phyloP scores from a whole-genome alignment of 2,329 filamentous ascomycete species.

The Botrytis sinoallii region DNA sequence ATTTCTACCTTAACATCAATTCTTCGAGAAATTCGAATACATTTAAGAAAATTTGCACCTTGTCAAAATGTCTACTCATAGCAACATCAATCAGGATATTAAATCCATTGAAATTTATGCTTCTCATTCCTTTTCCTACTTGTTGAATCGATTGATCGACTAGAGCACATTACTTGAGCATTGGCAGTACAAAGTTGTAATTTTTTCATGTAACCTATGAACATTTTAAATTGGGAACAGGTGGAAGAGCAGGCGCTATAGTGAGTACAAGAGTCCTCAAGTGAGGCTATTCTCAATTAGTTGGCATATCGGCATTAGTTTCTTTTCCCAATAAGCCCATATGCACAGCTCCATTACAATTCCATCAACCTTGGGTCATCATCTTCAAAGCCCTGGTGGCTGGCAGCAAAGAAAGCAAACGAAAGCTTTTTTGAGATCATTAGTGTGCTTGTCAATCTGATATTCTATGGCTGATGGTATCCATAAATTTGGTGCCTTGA shows the following conservation, averaged over 20 bases:
- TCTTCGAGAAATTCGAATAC: neutral
- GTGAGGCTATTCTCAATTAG: neutral
- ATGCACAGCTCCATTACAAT: neutral
- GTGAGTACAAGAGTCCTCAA: neutral
- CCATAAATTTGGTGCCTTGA: too few relatives aligned
- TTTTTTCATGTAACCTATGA: neutral
- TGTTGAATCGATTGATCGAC: neutral
- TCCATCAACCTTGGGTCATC: neutral
- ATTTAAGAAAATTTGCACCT: neutral
- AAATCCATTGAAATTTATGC: neutral
- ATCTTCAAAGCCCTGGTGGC: too few relatives aligned
- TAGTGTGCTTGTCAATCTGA: neutral
- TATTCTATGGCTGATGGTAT: neutral
- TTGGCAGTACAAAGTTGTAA: neutral
- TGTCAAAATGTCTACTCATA: neutral
- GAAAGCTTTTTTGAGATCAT: neutral
- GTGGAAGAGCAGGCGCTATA: neutral
- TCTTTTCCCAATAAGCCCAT: neutral
- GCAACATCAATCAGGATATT: neutral
- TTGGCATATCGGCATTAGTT: too few relatives aligned
- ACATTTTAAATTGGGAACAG: neutral
- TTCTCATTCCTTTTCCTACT: neutral
- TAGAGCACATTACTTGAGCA: neutral
- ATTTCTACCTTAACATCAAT: neutral
- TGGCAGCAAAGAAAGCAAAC: neutral